Conservation (phyloP, 306 rosid species). For the Cotoneaster glaucophyllus region DNA sequence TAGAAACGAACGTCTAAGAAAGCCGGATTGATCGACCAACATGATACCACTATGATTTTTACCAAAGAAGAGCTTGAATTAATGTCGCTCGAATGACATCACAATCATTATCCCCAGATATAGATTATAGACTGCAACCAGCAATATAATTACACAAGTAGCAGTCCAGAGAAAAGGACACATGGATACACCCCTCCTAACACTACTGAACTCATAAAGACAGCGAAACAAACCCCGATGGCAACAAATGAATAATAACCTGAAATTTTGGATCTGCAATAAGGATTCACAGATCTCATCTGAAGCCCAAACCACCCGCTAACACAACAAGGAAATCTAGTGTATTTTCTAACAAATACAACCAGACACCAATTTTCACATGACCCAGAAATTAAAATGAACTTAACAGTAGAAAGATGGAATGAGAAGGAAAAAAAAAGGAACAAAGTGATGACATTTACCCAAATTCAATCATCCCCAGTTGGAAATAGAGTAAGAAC, state of each 20-base stretch:
- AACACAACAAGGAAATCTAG: constrained; percentile 25
- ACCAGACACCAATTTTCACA: constrained; percentile 27
- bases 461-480: constrained; percentile 72
- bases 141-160: constrained; percentile 31
- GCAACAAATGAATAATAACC: constrained; percentile 16
- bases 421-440: not conserved
- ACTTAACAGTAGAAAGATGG: not conserved
- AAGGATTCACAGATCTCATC: constrained; percentile 15
- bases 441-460: constrained; percentile 10
- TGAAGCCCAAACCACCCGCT: constrained; percentile 25
- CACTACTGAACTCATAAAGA: constrained; percentile 5
- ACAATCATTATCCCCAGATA: constrained; percentile 30
- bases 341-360: constrained; percentile 20
- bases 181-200: constrained; percentile 12
- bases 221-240: constrained; percentile 9
- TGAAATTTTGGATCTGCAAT: constrained; percentile 34
- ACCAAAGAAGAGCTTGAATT: constrained; percentile 11
- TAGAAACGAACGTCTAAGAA: constrained; percentile 20
- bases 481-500: constrained; percentile 89
- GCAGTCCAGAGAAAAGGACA: constrained; percentile 18
- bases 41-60: constrained; percentile 12
- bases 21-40: constrained; percentile 7
- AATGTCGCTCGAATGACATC: constrained; percentile 42
- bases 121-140: constrained; percentile 15
- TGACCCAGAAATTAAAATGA: constrained; percentile 14